Percentiles rank a stretch among this genome's conserved stretches.
Conservation (phyloP, 208 protist genomes). For the Leishmania martiniquensis region DNA sequence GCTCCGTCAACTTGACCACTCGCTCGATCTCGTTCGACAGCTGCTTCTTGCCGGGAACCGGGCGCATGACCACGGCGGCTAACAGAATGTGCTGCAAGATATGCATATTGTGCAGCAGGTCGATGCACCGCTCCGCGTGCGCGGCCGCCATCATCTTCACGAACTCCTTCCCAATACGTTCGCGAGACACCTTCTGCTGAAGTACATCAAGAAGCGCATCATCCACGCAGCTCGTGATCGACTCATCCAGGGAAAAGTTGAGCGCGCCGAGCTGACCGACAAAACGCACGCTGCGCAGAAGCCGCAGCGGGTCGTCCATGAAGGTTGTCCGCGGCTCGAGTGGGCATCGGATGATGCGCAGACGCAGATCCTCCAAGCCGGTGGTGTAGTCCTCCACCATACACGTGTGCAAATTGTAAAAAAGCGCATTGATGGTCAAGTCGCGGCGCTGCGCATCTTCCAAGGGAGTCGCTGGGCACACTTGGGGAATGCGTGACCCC, state of each 20-base stretch:
- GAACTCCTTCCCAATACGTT: constrained; percentile 87
- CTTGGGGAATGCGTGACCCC: constrained; percentile 92
- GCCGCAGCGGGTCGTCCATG: constrained; percentile 94
- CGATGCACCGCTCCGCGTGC: constrained; percentile 63
- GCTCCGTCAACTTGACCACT: constrained; percentile 36
- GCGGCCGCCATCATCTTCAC: constrained; percentile 76
- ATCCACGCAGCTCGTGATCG: constrained; percentile 56
- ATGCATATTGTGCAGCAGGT: constrained; percentile 51
- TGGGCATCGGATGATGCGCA: constrained; percentile 90
- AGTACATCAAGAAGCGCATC: constrained; percentile 55
- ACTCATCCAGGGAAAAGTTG: constrained; percentile 79
- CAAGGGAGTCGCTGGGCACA: constrained; percentile 74
- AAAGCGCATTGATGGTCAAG: constrained; percentile 99
- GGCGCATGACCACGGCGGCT: constrained; percentile 58
- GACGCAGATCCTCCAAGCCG: constrained; percentile 90
- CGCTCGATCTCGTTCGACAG: constrained; percentile 48
- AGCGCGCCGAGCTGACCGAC: constrained; percentile 86
- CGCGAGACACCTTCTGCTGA: constrained; percentile 81
- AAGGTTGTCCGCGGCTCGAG: constrained; percentile 87
- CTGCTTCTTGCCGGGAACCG: constrained; percentile 42
- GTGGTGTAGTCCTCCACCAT: constrained; percentile 96
- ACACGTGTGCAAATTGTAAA: constrained; percentile 98
- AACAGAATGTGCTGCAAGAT: constrained; percentile 76
- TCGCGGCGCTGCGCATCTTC: constrained; percentile 97
- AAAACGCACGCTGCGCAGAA: constrained; percentile 95